Base-by-base conservation (phyloP, 2,329 filamentous ascomycete genomes). In the Drechslerella dactyloides region DNA sequence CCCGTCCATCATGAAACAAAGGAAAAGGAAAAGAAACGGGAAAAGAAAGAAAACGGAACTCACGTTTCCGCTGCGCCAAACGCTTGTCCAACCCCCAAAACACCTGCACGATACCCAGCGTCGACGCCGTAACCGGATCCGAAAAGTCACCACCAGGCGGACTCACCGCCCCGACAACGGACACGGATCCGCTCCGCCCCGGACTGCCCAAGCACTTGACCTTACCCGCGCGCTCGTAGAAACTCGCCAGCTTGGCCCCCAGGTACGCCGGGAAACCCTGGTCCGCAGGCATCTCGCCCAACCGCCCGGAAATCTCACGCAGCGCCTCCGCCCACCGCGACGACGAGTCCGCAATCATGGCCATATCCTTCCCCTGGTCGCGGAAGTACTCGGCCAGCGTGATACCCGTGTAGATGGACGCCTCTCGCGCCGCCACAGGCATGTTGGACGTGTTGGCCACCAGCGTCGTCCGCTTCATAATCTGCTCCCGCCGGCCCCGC, bases 361-460 rank as follows among this genome's bases (percentile, higher is more conserved):
- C 93, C 42, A 99, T 94, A 80, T 96, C 86, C 82, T 97, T 93
- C 75, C 94, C 94, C 81, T 96, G 91, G 79, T 99, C 94, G 76
- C 94, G 86, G 84, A 97, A 97, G 78, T 99, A 99, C 80, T 99
- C 94, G 46, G 91, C 90, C 0, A 97, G 89, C 0, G 91, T 96
- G 75, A 97, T 96, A 79, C 87, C 94, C 1, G 94, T 99, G 82
- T 99, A 99, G 80, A 99, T 99, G 75, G 94, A 99, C 66, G 94
- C 94, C 82, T 99, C 94, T 83, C 94, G 91, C 73, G 94, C 94
- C 75, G 94, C 94, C 78, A 99, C 94, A 74, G 94, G 94, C 94
- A 99, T 99, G 85, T 99, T 99, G 77, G 94, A 99, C 48, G 94
- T 99, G 83, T 99, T 99, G 81, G 94, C 94, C 79, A 99, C 97